These are phyloP conservation scores for Colletotrichum sp. DNA, from an alignment of 2,329 filamentous ascomycete genomes.

Conservation along the genomic window DNA sequence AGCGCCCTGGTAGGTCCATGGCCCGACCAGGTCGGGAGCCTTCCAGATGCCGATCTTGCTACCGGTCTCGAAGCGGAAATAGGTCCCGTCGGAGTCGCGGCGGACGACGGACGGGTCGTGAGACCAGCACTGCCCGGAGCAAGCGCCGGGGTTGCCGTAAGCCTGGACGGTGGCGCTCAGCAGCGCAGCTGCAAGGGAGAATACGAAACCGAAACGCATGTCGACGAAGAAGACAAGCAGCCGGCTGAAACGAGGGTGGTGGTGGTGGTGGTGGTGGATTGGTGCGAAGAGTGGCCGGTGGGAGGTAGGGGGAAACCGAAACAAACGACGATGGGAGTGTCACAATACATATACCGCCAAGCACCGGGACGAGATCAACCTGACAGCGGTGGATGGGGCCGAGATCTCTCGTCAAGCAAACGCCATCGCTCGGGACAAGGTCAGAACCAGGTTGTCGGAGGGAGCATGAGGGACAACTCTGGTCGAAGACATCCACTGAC, in stretches of 20 bases:
- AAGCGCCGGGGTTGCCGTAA: constrained; percentile 38
- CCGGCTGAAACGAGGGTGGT: not conserved
- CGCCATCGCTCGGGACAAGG: not conserved
- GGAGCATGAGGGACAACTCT: not conserved
- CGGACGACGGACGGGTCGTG: constrained; percentile 45
- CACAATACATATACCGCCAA: not conserved
- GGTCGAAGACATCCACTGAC: not conserved
- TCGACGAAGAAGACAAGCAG: not conserved
- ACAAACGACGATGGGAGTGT: not conserved
- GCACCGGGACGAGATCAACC: not conserved
- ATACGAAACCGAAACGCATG: constrained; percentile 11
- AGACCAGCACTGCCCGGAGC: constrained; percentile 39
- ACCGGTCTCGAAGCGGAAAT: constrained; percentile 49
- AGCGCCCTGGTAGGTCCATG: constrained; percentile 48
- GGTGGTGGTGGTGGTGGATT: not conserved
- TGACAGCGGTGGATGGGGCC: not conserved
- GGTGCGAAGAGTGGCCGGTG: not conserved
- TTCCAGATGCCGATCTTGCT: constrained; percentile 44
- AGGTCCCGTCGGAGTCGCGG: constrained; percentile 40
- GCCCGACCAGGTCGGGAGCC: constrained; percentile 39
- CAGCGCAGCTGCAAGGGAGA: constrained; percentile 9
- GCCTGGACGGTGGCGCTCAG: constrained; percentile 4
- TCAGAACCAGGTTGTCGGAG: not conserved
- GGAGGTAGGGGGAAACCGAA: not conserved
- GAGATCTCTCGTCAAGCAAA: not conserved